These are phyloP conservation scores for Coprinellus micaceus DNA, from an alignment of 768 basidiomycete genomes.

Conservation along the genomic window DNA sequence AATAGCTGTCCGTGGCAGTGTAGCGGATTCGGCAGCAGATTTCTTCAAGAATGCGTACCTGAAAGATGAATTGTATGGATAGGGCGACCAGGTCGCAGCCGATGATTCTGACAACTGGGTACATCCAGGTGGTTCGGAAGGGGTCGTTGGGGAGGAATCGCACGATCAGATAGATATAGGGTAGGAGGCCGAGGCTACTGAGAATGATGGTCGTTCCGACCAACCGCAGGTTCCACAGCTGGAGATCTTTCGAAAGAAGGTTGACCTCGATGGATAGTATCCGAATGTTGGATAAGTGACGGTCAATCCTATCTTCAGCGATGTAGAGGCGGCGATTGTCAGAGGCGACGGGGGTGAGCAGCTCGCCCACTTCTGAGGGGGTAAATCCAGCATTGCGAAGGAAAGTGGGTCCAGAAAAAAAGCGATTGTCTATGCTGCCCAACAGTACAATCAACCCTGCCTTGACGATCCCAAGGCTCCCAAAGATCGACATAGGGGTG, in stretches of 20 bases:
- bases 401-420: neutral
- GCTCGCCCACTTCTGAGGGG: neutral
- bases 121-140: constrained; percentile 9
- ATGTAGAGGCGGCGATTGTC: neutral
- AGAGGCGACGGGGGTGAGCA: neutral
- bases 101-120: constrained; percentile 11
- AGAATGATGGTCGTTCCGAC: neutral
- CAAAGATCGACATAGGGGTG: constrained; percentile 21
- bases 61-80: constrained; percentile 13
- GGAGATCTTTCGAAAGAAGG: neutral
- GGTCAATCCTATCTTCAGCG: neutral
- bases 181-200: neutral
- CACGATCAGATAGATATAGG: neutral
- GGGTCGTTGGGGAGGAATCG: neutral
- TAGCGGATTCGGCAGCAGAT: neutral
- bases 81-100: constrained; percentile 13
- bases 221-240: neutral
- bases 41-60: constrained; percentile 8
- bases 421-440: constrained; percentile 11
- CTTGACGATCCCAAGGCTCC: constrained; percentile 18
- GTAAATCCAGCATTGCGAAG: constrained; percentile 4
- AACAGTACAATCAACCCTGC: constrained; percentile 15
- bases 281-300: neutral
- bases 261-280: neutral
- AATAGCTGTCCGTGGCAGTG: neutral